Evolutionary conservation across 169 alveolate genomes (phyloP).

Genomic region (Plasmodium gallinaceum): DNA sequence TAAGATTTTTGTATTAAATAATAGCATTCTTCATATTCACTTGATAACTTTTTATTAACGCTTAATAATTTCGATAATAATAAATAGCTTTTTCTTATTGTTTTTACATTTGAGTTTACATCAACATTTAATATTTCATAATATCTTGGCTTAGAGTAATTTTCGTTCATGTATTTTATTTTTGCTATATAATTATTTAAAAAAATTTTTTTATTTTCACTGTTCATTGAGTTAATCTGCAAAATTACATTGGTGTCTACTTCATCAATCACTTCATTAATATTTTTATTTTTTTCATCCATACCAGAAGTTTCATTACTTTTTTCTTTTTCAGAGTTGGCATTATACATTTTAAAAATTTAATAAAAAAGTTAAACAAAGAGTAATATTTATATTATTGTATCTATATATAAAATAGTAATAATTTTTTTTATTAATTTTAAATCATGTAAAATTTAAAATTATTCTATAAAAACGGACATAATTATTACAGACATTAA

Average conservation of each 20-base stretch:
- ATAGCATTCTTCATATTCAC: constrained; percentile 63
- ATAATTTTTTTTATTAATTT: too few species aligned
- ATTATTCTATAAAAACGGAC: too few species aligned
- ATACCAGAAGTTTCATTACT: constrained; percentile 3
- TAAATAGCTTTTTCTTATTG: constrained; percentile 56
- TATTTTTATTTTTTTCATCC: not conserved
- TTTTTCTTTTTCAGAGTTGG: not conserved
- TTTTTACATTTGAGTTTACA: constrained; percentile 31
- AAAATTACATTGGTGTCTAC: constrained; percentile 6
- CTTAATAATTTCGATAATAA: constrained; percentile 38
- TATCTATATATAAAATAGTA: too few species aligned
- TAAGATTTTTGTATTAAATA: constrained; percentile 45
- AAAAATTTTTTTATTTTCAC: constrained; percentile 35
- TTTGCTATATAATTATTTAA: constrained; percentile 38
- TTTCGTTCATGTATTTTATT: constrained; percentile 27
- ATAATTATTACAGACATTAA: too few species aligned
- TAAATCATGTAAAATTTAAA: too few species aligned
- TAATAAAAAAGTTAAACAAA: too few species aligned
- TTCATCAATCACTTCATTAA: not conserved
- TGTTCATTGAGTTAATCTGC: constrained; percentile 27
- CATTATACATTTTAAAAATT: not conserved
- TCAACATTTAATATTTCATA: constrained; percentile 47
- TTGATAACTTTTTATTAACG: constrained; percentile 52
- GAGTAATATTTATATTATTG: too few species aligned
- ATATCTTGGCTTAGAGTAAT: constrained; percentile 21